phyloP scores from a whole-genome alignment of 2,329 filamentous ascomycete genomes.

The Nothophoma quercina region DNA sequence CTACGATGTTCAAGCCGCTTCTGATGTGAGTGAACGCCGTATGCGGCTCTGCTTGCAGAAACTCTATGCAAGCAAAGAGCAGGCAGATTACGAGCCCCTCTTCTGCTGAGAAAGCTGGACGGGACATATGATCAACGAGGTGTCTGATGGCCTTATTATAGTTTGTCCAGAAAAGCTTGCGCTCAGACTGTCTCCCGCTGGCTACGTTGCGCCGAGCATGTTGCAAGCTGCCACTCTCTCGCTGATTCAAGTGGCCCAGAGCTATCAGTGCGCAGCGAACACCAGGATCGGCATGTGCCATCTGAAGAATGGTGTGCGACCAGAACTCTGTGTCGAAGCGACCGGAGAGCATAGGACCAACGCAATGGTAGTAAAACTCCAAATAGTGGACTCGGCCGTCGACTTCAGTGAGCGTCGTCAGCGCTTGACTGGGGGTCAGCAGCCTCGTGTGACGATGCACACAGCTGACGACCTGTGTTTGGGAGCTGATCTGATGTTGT shows the following conservation, averaged over 20 bases:
- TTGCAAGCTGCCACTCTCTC: constrained; percentile 12
- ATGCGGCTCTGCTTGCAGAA: constrained; percentile 50
- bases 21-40: constrained; percentile 51
- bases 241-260: constrained; percentile 43
- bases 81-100: constrained; percentile 51
- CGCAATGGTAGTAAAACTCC: constrained; percentile 54
- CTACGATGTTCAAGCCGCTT: constrained; percentile 51
- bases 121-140: constrained; percentile 37
- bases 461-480: neutral
- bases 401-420: constrained; percentile 9
- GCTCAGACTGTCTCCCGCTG: neutral
- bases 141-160: constrained; percentile 51
- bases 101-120: constrained; percentile 37
- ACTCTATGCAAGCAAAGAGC: constrained; percentile 52
- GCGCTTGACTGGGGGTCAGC: neutral
- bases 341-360: constrained; percentile 45
- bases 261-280: constrained; percentile 53
- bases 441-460: neutral
- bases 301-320: constrained; percentile 51
- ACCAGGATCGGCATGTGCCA: constrained; percentile 49
- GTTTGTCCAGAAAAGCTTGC: constrained; percentile 44
- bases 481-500: neutral
- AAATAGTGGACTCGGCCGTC: constrained; percentile 23
- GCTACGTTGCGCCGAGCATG: constrained; percentile 7
- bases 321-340: constrained; percentile 49